Percentiles rank a stretch among this genome's conserved stretches.
phyloP scores from a whole-genome alignment of 1,284 basidiomycete species.

The Fomitopsis betulina region DNA sequence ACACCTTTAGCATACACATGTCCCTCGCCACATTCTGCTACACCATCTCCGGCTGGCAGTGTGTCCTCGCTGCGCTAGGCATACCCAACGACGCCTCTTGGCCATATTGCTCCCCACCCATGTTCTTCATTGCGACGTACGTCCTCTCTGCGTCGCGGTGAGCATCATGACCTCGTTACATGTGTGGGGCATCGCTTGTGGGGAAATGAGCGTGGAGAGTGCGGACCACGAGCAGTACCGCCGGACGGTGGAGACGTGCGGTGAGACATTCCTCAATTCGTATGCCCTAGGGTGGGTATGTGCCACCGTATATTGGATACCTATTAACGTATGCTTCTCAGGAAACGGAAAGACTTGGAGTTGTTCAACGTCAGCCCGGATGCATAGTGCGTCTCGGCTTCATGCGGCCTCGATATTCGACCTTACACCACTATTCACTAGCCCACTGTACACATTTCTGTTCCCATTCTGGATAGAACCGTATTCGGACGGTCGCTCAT shows the following conservation, averaged over 20 bases:
- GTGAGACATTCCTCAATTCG: constrained; percentile 85
- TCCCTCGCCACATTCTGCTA: constrained; percentile 57
- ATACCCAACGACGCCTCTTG: constrained; percentile 40
- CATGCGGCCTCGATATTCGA: not conserved
- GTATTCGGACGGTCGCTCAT: constrained; percentile 83
- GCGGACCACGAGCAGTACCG: constrained; percentile 86
- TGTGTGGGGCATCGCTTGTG: constrained; percentile 68
- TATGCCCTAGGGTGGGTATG: constrained; percentile 77
- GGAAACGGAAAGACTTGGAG: constrained; percentile 64
- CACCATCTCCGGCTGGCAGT: constrained; percentile 51
- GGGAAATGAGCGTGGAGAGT: constrained; percentile 89
- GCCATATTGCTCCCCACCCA: constrained; percentile 61
- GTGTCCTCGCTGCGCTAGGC: constrained; percentile 56
- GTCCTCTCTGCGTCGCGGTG: constrained; percentile 83
- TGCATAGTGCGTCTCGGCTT: constrained; percentile 63
- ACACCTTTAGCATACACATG: constrained; percentile 72
- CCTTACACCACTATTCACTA: constrained; percentile 25
- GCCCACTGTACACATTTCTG: constrained; percentile 72
- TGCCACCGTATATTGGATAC: not conserved
- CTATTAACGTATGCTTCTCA: constrained; percentile 17
- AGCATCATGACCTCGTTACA: constrained; percentile 81
- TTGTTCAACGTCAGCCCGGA: constrained; percentile 81
- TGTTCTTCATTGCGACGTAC: constrained; percentile 72
- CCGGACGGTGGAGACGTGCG: constrained; percentile 62
- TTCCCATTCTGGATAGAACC: constrained; percentile 80